These are phyloP conservation scores for Xerocomus brunneocitrinus DNA, from an alignment of 768 basidiomycete genomes.

Conservation along the genomic window DNA sequence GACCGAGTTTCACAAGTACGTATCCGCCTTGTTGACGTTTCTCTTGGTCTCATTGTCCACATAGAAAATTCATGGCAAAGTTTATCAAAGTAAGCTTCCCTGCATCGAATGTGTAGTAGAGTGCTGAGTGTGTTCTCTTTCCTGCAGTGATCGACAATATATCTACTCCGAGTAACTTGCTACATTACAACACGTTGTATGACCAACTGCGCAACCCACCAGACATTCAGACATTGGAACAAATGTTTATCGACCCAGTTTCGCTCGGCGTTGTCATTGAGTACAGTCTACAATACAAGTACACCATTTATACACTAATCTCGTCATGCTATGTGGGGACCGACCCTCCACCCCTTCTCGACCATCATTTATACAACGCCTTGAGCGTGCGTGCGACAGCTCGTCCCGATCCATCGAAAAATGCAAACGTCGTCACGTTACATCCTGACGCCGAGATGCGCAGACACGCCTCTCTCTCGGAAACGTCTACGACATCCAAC, in stretches of 20 bases:
- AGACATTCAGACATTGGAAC: too few relatives aligned
- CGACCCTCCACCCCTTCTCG: too few relatives aligned
- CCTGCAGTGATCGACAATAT: constrained; percentile 8
- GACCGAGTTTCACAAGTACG: constrained; percentile 90
- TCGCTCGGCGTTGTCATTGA: neutral
- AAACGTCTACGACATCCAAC: too few relatives aligned
- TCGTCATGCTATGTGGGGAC: too few relatives aligned
- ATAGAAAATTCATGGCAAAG: constrained; percentile 87
- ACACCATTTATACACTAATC: too few relatives aligned
- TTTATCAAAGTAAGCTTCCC: constrained; percentile 67
- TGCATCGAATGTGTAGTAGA: neutral
- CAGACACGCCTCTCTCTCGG: too few relatives aligned
- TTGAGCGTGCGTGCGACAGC: too few relatives aligned
- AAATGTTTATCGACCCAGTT: too few relatives aligned
- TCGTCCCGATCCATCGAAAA: too few relatives aligned
- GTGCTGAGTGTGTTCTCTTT: neutral
- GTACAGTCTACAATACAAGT: neutral
- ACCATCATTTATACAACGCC: too few relatives aligned
- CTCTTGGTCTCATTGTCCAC: constrained; percentile 10
- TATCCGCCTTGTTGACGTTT: constrained; percentile 15
- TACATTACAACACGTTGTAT: neutral
- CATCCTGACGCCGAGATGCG: too few relatives aligned
- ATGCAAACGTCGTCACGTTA: too few relatives aligned
- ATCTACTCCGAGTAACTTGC: neutral
- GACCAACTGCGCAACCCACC: neutral